Evolutionary conservation across 2,329 filamentous ascomycete genomes (phyloP).

Genomic region (Madurella fahalii): DNA sequence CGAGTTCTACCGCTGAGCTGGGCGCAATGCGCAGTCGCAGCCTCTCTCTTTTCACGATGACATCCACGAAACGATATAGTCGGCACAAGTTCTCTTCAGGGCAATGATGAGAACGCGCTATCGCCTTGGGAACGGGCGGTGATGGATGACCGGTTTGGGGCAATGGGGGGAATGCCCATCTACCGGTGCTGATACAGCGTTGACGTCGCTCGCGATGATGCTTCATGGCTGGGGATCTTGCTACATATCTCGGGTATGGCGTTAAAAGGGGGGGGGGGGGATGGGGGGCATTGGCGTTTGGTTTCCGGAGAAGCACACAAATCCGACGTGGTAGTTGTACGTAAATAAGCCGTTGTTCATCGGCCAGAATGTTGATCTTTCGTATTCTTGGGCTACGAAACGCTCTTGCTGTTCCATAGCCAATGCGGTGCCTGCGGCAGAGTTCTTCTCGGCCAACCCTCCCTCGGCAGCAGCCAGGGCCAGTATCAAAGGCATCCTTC

Average conservation of each 20-base stretch:
- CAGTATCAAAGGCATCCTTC: not conserved
- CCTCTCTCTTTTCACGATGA: not conserved
- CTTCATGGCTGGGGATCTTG: no score
- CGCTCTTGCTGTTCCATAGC: no score
- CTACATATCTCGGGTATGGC: not conserved
- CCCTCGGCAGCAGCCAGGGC: not conserved
- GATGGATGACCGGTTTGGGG: not conserved
- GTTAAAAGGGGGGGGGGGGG: no score
- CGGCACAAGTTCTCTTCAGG: not conserved
- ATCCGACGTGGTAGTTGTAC: not conserved
- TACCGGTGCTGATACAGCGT: no score
- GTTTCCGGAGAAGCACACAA: not conserved
- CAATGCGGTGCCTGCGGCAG: no score
- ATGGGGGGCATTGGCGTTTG: not conserved
- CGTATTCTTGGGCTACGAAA: no score
- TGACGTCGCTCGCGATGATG: no score
- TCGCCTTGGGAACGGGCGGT: not conserved
- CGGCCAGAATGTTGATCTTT: no score
- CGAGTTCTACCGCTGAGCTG: slow-evolving; percentile 79
- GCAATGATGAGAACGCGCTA: not conserved
- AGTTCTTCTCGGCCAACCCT: not conserved
- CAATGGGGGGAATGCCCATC: not conserved
- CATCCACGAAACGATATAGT: not conserved
- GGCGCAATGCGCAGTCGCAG: not conserved
- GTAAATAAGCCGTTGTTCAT: not conserved